Evolutionary conservation across 768 basidiomycete genomes (phyloP).

Genomic region (Boletus edulis): DNA sequence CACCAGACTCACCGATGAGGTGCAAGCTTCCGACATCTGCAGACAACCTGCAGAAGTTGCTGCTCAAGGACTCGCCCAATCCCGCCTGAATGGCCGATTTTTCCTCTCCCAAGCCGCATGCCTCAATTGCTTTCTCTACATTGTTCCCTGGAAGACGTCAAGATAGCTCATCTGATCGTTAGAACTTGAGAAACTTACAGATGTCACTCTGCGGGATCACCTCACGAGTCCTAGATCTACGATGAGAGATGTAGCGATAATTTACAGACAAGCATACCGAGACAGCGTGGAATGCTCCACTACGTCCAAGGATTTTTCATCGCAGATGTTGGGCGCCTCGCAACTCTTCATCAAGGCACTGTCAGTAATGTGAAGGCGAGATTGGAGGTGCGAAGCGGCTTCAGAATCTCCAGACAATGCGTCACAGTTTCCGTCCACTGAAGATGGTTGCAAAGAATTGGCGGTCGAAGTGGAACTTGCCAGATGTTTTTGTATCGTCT

Average conservation of each 20-base stretch:
- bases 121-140: not conserved
- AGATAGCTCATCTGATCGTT: too few relatives aligned
- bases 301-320: not conserved
- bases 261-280: not conserved
- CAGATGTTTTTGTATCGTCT: not conserved
- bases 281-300: not conserved
- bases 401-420: not conserved
- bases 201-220: conserved; percentile 38
- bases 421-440: not conserved
- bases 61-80: not conserved
- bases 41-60: not conserved
- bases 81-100: too few relatives aligned
- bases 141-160: not conserved
- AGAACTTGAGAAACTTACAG: conserved; percentile 5
- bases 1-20: not conserved
- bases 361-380: not conserved
- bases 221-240: not conserved
- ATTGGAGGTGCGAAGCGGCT: not conserved
- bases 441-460: not conserved
- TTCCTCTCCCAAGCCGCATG: not conserved
- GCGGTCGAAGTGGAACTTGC: not conserved
- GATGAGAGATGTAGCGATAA: not conserved
- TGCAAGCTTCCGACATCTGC: not conserved
- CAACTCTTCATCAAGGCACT: not conserved
- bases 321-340: not conserved